Evolutionary conservation across 257 asterid genomes (phyloP), one percentile per base, ranked within the genome.

Genomic region (Sherardia arvensis): DNA sequence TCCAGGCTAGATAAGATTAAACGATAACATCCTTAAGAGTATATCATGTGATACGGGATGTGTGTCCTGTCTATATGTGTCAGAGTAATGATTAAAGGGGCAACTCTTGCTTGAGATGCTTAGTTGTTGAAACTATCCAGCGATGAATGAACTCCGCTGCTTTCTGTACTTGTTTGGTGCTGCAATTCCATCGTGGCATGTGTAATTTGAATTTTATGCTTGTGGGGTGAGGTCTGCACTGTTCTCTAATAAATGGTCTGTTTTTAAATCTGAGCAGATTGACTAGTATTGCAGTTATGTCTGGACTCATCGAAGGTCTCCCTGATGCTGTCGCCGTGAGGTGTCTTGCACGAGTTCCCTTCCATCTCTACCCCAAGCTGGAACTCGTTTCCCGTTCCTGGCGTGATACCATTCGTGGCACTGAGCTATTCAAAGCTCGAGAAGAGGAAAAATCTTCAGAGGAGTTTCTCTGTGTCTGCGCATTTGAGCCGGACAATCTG

Each of bases 261-360:
- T 74, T 65, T 74, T 83, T 74, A 78, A 69, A 69, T 58, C 67
- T 69, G 54, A 48, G 26, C 79, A 55, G 62, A 69, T 68, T 73
- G 60, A 61, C 58, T 9, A 66, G 69, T 68, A 66, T 74, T 60
- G 49, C 47, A 57, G 74, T 33, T 20, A 90, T 90, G 97, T 83
- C 99, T 71, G 95, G 76, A 76, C 97, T 93, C 59, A 93, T 93
- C 34, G 99, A 93, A 79, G 99, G 99, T 61, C 97, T 93, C 51
- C 99, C 99, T 0, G 97, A 93, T 69, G 96, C 97, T 51, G 96
- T 93, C 56, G 88, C 85, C 57, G 71, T 93, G 53, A 84, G 95
- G 76, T 93, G 99, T 73, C 94, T 93, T 57, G 95, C 99, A 17
- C 82, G 97, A 61, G 95, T 93, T 43, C 99, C 99, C 8, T 87